A percentile compares a stretch with the other conserved stretches of the same genome.
phyloP scores from a whole-genome alignment of 1,284 basidiomycete genomes.

The Boletus smithii region DNA sequence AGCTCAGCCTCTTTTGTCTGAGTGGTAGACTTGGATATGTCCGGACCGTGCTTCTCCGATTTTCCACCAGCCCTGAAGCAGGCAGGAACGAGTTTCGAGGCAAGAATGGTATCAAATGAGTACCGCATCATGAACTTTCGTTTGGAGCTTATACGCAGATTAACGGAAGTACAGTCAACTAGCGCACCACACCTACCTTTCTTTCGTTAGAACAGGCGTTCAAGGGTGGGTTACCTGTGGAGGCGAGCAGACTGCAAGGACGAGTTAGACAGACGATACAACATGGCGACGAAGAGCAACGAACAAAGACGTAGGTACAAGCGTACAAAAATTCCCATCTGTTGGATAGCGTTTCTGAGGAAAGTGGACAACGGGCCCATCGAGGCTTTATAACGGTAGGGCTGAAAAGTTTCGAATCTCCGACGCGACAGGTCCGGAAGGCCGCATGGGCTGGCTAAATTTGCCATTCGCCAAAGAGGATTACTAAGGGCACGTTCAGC shows the following conservation, averaged over 20 bases:
- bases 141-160: slow-evolving; percentile 16
- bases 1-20: slow-evolving; percentile 25
- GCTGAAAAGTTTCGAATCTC: slow-evolving; percentile 25
- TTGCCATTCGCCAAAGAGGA: slow-evolving; percentile 23
- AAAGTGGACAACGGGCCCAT: background rate
- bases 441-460: slow-evolving; percentile 22
- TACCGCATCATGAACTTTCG: slow-evolving; percentile 21
- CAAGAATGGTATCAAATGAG: slow-evolving; percentile 19
- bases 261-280: slow-evolving; percentile 5
- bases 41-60: slow-evolving; percentile 31
- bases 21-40: slow-evolving; percentile 20
- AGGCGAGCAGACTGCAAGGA: slow-evolving; percentile 23
- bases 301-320: slow-evolving; percentile 29
- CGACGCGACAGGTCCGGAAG: slow-evolving; percentile 24
- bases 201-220: slow-evolving; percentile 17
- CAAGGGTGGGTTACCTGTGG: slow-evolving; percentile 34
- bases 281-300: slow-evolving; percentile 10
- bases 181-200: slow-evolving; percentile 15
- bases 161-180: slow-evolving; percentile 1
- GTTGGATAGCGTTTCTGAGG: slow-evolving; percentile 31
- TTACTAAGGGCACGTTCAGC: background rate
- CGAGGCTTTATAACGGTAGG: slow-evolving; percentile 23
- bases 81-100: slow-evolving; percentile 24
- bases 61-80: slow-evolving; percentile 18
- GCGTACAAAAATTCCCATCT: slow-evolving; percentile 35